Conservation (phyloP, 768 basidiomycete species). For the Inosperma sp. region DNA sequence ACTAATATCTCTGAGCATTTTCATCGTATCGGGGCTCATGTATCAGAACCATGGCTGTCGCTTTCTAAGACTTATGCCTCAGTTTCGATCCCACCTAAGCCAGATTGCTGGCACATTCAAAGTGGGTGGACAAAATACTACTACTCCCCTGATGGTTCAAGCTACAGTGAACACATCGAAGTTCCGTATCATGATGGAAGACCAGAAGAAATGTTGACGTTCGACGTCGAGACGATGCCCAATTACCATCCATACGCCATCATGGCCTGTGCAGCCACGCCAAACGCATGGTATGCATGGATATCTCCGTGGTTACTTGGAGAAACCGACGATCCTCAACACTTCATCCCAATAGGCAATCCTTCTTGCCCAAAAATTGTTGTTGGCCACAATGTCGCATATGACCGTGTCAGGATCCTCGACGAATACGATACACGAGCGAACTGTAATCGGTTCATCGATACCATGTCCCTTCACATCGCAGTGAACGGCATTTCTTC, state of each 20-base stretch:
- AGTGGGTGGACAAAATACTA: constrained; percentile 91
- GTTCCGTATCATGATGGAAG: constrained; percentile 60
- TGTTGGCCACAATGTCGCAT: constrained; percentile 94
- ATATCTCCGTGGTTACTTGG: constrained; percentile 89
- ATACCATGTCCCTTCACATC: constrained; percentile 93
- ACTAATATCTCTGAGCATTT: constrained; percentile 84
- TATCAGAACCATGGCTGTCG: constrained; percentile 73
- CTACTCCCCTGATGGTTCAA: constrained; percentile 65
- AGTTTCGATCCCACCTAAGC: constrained; percentile 52
- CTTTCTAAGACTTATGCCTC: constrained; percentile 58
- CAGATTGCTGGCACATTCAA: constrained; percentile 47
- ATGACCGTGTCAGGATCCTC: constrained; percentile 76
- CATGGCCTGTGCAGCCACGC: constrained; percentile 84
- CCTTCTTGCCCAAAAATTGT: constrained; percentile 54
- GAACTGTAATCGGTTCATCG: constrained; percentile 76
- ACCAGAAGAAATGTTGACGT: constrained; percentile 71
- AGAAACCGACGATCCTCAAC: constrained; percentile 48
- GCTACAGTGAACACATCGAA: constrained; percentile 67
- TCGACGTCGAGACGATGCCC: constrained; percentile 94
- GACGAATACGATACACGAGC: constrained; percentile 77
- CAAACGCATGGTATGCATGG: constrained; percentile 92
- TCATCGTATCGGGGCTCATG: constrained; percentile 62
- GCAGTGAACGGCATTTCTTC: constrained; percentile 93
- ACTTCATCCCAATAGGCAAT: constrained; percentile 73
- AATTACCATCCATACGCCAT: constrained; percentile 75